Base-by-base conservation (phyloP, 768 basidiomycete species). In the Xerocomus spinulosus region DNA sequence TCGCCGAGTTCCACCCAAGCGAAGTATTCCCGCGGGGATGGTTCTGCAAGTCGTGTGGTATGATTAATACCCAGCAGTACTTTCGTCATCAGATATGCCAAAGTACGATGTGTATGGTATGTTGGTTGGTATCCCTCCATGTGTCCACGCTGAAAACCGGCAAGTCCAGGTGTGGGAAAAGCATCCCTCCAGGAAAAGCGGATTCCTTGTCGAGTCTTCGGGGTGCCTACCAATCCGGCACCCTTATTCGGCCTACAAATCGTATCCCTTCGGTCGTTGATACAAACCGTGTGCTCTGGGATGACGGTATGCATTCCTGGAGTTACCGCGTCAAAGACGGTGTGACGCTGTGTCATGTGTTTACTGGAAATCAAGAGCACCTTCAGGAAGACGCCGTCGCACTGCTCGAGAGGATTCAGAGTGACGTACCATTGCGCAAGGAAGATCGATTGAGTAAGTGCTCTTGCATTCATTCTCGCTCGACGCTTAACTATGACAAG, bases 51-150 rank as follows among this genome's bases (percentile, higher is more conserved):
- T 42, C 51, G 0, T 81, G 80, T 48, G 78, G 79, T 21, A 68
- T 73, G 56, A 57, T 81, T 21, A 80, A 79, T 41, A 68, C 68
- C 37, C 74, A 78, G 54, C 52, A 50, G 12, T 63, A 66, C 38
- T 65, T 81, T 61, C 68, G 80, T 45, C 74, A 77, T 51, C 68
- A 76, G 39, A 62, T 66, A 51, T 81, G 80, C 56, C 52, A 57
- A 12, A 74, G 73, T 49, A 54, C 62, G 3, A 40, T 24, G 2
- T 81, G 79, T 53, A 55, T 62, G 63, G 76, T 76, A 48, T 37
- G 64, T 59, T 37, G 34, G 3, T 30, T 26, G 26, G 28, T 29
- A 18, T 20, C 8, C 42, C 13, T 21, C 3, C 15, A 4, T 14
- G 14, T 40, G 29, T 30, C 36, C 17, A 28, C 26, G 26, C 51